Percentiles rank a stretch among this genome's conserved stretches.
These are phyloP conservation scores for Boletus sensibilis DNA, from an alignment of 768 basidiomycete genomes.

Conservation along the genomic window DNA sequence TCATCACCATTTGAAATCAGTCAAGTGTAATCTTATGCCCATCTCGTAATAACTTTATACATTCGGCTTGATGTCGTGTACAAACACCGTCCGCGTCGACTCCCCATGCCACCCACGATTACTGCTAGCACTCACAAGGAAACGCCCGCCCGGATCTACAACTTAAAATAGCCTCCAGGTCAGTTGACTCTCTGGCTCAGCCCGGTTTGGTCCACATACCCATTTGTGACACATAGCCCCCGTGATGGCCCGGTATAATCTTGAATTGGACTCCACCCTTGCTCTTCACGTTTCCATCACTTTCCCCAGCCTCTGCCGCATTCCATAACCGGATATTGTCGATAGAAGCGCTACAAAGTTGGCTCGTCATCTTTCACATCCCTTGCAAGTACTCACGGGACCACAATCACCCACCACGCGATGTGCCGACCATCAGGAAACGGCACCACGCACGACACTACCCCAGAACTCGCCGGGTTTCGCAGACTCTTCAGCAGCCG, in stretches of 20 bases:
- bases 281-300: conserved; percentile 58
- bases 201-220: conserved; percentile 50
- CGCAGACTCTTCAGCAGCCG: conserved; percentile 77
- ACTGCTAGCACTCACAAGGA: conserved; percentile 89
- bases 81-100: conserved; percentile 83
- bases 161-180: conserved; percentile 47
- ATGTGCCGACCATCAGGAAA: conserved; percentile 93
- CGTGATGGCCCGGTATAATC: conserved; percentile 94
- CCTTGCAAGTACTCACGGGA: conserved; percentile 10
- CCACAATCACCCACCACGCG: conserved; percentile 63
- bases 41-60: conserved; percentile 34
- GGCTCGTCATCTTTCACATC: conserved; percentile 22
- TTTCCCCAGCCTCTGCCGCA: conserved; percentile 70
- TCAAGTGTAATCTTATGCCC: conserved; percentile 28
- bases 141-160: conserved; percentile 79
- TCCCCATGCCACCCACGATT: conserved; percentile 95
- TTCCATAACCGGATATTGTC: conserved; percentile 97
- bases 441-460: conserved; percentile 86
- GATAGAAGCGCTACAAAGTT: conserved; percentile 67
- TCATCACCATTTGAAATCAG: conserved; percentile 29
- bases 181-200: conserved; percentile 22
- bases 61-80: conserved; percentile 76
- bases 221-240: conserved; percentile 91
- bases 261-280: conserved; percentile 84
- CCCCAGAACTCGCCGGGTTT: conserved; percentile 86